Evolutionary conservation across 768 basidiomycete genomes (phyloP).

Genomic region (Boletellus sp.): DNA sequence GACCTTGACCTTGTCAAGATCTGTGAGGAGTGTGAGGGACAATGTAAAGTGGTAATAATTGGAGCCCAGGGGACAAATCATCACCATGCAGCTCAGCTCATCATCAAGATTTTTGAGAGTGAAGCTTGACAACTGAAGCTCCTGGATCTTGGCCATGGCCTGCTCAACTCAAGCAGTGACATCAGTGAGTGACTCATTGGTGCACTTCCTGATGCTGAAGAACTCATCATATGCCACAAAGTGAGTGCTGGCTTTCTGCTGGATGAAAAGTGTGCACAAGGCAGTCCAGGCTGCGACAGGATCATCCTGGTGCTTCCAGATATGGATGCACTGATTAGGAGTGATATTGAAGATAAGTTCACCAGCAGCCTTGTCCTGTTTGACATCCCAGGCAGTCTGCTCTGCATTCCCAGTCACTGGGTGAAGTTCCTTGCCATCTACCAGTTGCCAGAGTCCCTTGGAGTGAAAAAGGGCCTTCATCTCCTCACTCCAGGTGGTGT

Average conservation of each 20-base stretch:
- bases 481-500: background rate
- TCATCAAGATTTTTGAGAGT: background rate
- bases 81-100: constrained; percentile 8
- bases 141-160: constrained; percentile 6
- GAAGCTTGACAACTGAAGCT: background rate
- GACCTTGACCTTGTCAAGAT: constrained; percentile 7
- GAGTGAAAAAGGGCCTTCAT: no score
- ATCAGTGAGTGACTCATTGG: no score
- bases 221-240: constrained; percentile 10
- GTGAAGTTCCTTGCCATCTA: background rate
- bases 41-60: constrained; percentile 12
- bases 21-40: constrained; percentile 6
- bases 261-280: background rate
- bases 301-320: constrained; percentile 1
- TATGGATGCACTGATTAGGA: no score
- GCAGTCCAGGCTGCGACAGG: background rate
- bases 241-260: constrained; percentile 1
- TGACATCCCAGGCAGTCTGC: background rate
- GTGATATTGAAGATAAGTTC: no score
- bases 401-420: background rate
- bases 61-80: constrained; percentile 6
- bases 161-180: constrained; percentile 2
- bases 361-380: constrained; percentile 1
- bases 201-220: constrained; percentile 5
- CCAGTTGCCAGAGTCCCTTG: background rate